Percentiles rank a stretch among this genome's conserved stretches.
Conservation (phyloP, 495 filamentous ascomycete species). For the Cercophora samala region DNA sequence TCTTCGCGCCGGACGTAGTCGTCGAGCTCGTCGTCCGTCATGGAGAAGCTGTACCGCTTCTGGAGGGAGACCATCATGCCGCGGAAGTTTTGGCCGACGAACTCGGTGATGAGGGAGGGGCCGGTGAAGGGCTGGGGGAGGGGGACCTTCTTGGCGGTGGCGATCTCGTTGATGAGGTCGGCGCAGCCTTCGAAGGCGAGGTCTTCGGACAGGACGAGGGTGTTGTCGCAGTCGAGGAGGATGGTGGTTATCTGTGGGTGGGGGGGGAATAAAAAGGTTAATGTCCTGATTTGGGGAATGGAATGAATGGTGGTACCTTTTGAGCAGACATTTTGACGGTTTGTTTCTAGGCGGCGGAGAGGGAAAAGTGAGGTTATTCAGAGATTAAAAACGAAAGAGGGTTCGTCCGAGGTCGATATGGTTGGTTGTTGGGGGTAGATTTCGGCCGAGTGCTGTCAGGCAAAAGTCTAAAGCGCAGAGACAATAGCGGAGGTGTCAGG, state of each 20-base stretch:
- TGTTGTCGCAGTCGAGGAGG: slow-evolving; percentile 98
- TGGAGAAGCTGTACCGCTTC: slow-evolving; percentile 69
- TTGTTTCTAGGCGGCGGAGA: not conserved
- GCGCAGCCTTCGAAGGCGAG: slow-evolving; percentile 94
- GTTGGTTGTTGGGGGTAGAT: not conserved
- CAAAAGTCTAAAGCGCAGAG: not conserved
- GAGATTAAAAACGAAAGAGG: not conserved
- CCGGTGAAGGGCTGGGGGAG: slow-evolving; percentile 69
- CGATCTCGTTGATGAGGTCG: slow-evolving; percentile 87
- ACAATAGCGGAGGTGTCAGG: not conserved
- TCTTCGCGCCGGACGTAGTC: slow-evolving; percentile 76
- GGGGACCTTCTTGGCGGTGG: slow-evolving; percentile 59
- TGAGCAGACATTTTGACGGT: slow-evolving; percentile 15
- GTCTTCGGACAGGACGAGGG: slow-evolving; percentile 86
- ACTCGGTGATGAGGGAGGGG: slow-evolving; percentile 74
- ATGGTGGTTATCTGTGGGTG: slow-evolving; percentile 44
- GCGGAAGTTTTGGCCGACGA: slow-evolving; percentile 95
- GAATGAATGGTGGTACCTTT: slow-evolving; percentile 11
- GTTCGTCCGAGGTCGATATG: not conserved
- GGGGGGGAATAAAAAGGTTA: too few relatives aligned
- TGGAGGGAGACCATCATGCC: slow-evolving; percentile 74
- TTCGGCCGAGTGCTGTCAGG: not conserved
- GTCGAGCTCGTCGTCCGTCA: slow-evolving; percentile 66
- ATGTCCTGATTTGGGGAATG: too few relatives aligned
- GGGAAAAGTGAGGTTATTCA: not conserved